phyloP scores from a whole-genome alignment of 257 asterid species.

The Nicotiana paniculata region DNA sequence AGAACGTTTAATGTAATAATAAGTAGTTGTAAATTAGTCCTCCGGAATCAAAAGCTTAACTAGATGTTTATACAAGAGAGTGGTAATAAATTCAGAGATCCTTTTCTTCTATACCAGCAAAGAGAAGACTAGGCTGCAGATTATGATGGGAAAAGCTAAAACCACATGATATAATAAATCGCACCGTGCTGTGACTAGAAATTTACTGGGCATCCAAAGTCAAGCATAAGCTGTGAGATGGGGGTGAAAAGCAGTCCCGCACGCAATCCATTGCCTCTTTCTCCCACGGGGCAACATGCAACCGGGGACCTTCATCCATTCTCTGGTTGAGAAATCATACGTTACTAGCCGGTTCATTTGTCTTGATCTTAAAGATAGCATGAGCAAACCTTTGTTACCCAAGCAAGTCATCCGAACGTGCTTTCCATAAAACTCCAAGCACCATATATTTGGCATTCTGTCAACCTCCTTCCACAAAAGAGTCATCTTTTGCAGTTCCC shows the following conservation, averaged over 20 bases:
- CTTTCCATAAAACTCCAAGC: constrained; percentile 99
- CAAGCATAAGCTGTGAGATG: constrained; percentile 71
- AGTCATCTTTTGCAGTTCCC: constrained; percentile 99
- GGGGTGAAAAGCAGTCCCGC: constrained; percentile 89
- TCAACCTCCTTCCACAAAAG: constrained; percentile 99
- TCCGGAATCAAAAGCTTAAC: constrained; percentile 21
- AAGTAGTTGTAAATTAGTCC: not conserved
- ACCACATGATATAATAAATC: not conserved
- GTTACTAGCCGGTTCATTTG: constrained; percentile 81
- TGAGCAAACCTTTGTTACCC: constrained; percentile 86
- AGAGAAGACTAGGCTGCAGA: not conserved
- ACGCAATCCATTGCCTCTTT: constrained; percentile 79
- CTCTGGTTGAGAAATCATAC: constrained; percentile 56
- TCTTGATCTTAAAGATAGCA: constrained; percentile 79
- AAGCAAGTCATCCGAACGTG: constrained; percentile 93
- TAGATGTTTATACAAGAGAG: constrained; percentile 19
- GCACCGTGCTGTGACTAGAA: not conserved
- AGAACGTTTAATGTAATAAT: not conserved
- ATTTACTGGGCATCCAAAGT: constrained; percentile 1
- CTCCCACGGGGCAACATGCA: constrained; percentile 70
- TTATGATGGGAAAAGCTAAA: not conserved
- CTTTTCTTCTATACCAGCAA: not conserved
- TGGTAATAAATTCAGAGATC: not conserved
- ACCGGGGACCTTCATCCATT: constrained; percentile 88
- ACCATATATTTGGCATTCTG: constrained; percentile 99